These are phyloP conservation scores for Tetrastigma voinierianum DNA, from an alignment of 164 flowering plant genomes.

Conservation along the genomic window DNA sequence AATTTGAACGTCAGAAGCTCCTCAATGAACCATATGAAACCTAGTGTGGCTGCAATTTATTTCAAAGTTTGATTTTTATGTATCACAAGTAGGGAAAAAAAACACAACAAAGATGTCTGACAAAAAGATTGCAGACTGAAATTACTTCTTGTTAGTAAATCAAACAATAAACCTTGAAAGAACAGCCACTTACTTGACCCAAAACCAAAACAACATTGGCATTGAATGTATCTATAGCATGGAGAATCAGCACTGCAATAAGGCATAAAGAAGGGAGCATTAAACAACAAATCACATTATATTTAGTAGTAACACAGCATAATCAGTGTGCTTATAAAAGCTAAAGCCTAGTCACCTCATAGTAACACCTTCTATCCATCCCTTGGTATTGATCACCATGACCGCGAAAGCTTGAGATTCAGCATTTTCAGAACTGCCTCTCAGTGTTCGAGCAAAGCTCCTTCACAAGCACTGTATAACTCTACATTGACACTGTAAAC, in stretches of 20 bases:
- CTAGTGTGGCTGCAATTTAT: too few relatives aligned
- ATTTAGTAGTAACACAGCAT: not conserved
- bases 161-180: not conserved
- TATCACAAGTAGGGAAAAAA: too few relatives aligned
- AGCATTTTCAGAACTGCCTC: slow-evolving; percentile 76
- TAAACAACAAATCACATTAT: slow-evolving; percentile 1
- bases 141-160: not conserved
- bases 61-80: too few relatives aligned
- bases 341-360: slow-evolving; percentile 57
- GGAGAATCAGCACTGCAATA: slow-evolving; percentile 78
- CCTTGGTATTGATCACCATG: slow-evolving; percentile 98
- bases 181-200: slow-evolving; percentile 68
- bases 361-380: slow-evolving; percentile 93
- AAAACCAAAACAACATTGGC: slow-evolving; percentile 81
- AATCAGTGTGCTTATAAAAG: not conserved
- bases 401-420: slow-evolving; percentile 95
- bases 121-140: not conserved
- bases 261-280: slow-evolving; percentile 1
- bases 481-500: slow-evolving; percentile 73
- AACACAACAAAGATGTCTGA: too few relatives aligned
- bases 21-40: too few relatives aligned
- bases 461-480: slow-evolving; percentile 75
- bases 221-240: slow-evolving; percentile 79
- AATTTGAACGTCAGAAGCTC: too few relatives aligned
- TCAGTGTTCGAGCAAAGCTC: slow-evolving; percentile 80